These are phyloP conservation scores for Linderina pennispora DNA, from an alignment of 192 early-diverging fungal genomes.

Conservation along the genomic window DNA sequence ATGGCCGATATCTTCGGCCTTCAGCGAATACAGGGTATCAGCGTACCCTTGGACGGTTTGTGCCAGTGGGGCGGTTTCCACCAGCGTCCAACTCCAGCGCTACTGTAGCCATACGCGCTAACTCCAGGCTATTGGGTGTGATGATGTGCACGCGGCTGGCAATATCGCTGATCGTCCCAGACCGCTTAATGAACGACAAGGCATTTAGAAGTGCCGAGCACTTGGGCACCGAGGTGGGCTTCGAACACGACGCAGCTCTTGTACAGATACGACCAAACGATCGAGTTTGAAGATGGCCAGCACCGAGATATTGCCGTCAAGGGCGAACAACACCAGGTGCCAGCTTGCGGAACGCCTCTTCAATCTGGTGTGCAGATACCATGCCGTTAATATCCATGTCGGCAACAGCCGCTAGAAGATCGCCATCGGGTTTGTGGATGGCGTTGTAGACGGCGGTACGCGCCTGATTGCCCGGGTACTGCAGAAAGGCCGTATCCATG, in stretches of 20 bases:
- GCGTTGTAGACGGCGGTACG: constrained; percentile 80
- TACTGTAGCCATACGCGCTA: constrained; percentile 51
- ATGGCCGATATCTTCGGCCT: constrained; percentile 7
- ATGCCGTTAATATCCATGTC: constrained; percentile 84
- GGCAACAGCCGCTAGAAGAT: constrained; percentile 75
- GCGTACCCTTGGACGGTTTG: constrained; percentile 8
- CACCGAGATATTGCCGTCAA: constrained; percentile 70
- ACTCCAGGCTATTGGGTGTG: constrained; percentile 73
- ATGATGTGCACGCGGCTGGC: constrained; percentile 44
- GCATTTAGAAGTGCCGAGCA: constrained; percentile 51
- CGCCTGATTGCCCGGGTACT: constrained; percentile 10
- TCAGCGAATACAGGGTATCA: constrained; percentile 2
- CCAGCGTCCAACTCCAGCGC: constrained; percentile 14
- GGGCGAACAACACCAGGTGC: constrained; percentile 46
- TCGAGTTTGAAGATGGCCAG: constrained; percentile 43
- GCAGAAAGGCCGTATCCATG: constrained; percentile 49
- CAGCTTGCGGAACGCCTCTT: constrained; percentile 3
- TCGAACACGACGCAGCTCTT: constrained; percentile 61
- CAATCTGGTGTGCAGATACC: constrained; percentile 24
- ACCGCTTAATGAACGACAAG: constrained; percentile 34
- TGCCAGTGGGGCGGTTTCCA: constrained; percentile 6
- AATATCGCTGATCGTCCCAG: not conserved
- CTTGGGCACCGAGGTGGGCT: constrained; percentile 90
- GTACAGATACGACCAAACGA: constrained; percentile 18
- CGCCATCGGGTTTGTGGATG: constrained; percentile 62